phyloP scores from a whole-genome alignment of 768 basidiomycete species.

The Suillus weaverae region DNA sequence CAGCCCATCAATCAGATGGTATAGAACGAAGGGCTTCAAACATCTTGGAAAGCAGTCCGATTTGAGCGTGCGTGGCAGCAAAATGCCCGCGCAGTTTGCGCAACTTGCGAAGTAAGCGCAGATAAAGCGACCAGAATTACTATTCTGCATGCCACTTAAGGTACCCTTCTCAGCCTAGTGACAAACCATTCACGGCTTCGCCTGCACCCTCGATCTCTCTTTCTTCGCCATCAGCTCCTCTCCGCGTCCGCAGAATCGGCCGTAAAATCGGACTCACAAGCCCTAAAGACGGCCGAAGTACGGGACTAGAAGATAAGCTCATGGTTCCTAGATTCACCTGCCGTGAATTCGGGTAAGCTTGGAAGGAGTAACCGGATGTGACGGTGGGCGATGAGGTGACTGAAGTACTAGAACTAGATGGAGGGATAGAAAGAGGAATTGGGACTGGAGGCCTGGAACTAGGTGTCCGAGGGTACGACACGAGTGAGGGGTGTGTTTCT shows the following conservation, averaged over 20 bases:
- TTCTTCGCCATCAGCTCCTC: conserved; percentile 57
- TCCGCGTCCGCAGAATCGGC: conserved; percentile 57
- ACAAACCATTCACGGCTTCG: conserved; percentile 70
- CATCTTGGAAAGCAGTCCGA: background rate
- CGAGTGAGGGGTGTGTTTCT: conserved; percentile 52
- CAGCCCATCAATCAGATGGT: background rate
- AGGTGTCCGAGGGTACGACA: conserved; percentile 48
- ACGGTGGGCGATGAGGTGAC: conserved; percentile 76
- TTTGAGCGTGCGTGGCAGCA: background rate
- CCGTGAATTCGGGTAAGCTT: conserved; percentile 38
- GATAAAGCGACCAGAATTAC: background rate
- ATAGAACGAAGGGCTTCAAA: background rate
- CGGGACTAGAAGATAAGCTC: conserved; percentile 72
- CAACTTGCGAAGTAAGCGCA: background rate
- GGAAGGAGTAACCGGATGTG: conserved; percentile 45
- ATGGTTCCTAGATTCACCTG: conserved; percentile 41
- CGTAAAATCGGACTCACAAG: conserved; percentile 75
- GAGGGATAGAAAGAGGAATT: conserved; percentile 64
- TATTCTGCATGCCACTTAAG: background rate
- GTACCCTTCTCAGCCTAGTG: conserved; percentile 23
- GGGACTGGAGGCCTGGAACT: conserved; percentile 62
- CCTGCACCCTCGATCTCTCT: conserved; percentile 78
- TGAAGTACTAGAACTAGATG: conserved; percentile 52
- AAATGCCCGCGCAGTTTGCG: background rate
- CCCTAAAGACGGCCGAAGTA: conserved; percentile 67